Conservation (phyloP, 352 stramenopile species). For the Phytophthora pluvialis region DNA sequence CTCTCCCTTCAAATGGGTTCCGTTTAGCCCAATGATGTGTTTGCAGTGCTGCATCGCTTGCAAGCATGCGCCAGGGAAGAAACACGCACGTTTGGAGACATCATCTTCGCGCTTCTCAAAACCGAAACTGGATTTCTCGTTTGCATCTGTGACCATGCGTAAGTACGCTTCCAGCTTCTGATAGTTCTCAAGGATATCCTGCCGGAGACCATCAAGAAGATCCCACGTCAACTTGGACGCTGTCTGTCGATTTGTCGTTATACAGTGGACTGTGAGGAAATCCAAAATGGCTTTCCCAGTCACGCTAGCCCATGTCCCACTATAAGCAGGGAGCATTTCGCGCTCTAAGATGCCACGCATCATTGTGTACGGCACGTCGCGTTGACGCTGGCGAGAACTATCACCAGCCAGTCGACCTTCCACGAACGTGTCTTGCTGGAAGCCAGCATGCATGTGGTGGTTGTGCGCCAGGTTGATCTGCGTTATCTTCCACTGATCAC, state of each 20-base stretch:
- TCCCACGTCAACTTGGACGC: neutral
- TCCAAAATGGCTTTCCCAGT: neutral
- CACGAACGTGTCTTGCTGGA: slow-evolving; percentile 2
- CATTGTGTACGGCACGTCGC: neutral
- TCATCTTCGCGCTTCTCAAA: neutral
- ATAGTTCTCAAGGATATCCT: neutral
- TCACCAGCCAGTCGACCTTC: neutral
- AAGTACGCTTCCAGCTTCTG: slow-evolving; percentile 14
- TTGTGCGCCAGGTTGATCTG: slow-evolving; percentile 2
- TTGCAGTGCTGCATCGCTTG: slow-evolving; percentile 1
- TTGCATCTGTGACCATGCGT: neutral
- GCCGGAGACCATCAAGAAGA: neutral
- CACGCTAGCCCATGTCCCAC: neutral
- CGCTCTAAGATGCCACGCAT: neutral
- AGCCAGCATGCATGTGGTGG: neutral
- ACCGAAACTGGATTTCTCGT: neutral
- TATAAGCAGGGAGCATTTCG: neutral
- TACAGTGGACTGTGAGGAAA: neutral
- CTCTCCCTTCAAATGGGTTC: slow-evolving; percentile 3
- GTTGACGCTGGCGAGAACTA: neutral
- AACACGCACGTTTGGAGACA: neutral
- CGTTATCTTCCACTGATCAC: slow-evolving; percentile 13
- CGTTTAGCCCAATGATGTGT: slow-evolving; percentile 6
- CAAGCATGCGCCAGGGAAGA: neutral
- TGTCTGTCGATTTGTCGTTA: neutral